Conservation (phyloP, 1,284 basidiomycete species). For the Coniophora puteana region DNA sequence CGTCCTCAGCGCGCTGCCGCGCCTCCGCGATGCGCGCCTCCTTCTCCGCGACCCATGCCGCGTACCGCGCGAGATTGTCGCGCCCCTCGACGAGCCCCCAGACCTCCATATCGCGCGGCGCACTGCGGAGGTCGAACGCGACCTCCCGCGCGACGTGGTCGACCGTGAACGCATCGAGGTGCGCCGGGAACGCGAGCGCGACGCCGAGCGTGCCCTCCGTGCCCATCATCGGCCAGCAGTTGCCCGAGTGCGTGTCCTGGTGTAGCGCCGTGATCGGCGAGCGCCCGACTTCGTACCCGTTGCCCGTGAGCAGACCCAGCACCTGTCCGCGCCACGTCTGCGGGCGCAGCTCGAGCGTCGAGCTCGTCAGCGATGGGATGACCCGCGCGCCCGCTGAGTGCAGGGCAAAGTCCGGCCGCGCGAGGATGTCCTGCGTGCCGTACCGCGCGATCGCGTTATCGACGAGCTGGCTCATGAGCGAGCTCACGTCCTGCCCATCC, state of each 20-base stretch:
- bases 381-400: slow-evolving; percentile 79
- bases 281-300: slow-evolving; percentile 64
- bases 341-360: slow-evolving; percentile 67
- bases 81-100: slow-evolving; percentile 83
- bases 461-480: slow-evolving; percentile 70
- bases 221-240: slow-evolving; percentile 93
- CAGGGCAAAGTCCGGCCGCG: slow-evolving; percentile 81
- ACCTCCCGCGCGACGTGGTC: slow-evolving; percentile 85
- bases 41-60: slow-evolving; percentile 43
- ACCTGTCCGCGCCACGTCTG: slow-evolving; percentile 39
- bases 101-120: slow-evolving; percentile 84
- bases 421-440: slow-evolving; percentile 75
- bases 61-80: slow-evolving; percentile 63
- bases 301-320: slow-evolving; percentile 53
- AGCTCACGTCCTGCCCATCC: slow-evolving; percentile 75
- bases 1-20: slow-evolving; percentile 34
- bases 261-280: slow-evolving; percentile 85
- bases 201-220: slow-evolving; percentile 79
- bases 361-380: slow-evolving; percentile 79
- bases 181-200: slow-evolving; percentile 63
- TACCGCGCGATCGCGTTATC: slow-evolving; percentile 62
- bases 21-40: slow-evolving; percentile 27
- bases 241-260: slow-evolving; percentile 76
- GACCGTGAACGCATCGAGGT: slow-evolving; percentile 77
- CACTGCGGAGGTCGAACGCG: slow-evolving; percentile 74